Base-by-base conservation (phyloP, 805 yeast genomes). In the Isabelozyma heimii region DNA sequence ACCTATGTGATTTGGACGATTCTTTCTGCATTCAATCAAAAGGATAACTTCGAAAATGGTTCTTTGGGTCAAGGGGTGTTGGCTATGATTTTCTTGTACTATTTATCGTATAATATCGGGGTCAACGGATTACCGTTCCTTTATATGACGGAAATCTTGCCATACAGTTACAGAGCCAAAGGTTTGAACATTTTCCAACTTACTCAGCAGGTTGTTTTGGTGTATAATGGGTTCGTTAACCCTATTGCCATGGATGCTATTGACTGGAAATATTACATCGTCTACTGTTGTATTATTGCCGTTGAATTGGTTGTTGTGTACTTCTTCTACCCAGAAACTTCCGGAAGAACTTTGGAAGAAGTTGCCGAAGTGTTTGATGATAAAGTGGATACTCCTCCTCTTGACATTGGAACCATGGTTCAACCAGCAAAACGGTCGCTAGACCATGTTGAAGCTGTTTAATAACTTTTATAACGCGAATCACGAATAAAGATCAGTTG, bases 71-170 rank as follows among this genome's bases (percentile, higher is more conserved):
- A 66, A 47, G 83, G 79, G 50, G 80, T 77, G 28, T 67, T 72
- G 57, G 79, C 79, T 8, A 74, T 80, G 77, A 75, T 80, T 45
- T 79, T 77, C 70, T 55, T 78, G 33, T 66, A 56, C 54, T 63
- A 66, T 47, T 43, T 58, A 10, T 52, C 54, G 12, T 65, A 66
- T 51, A 54, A 65, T 50, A 50, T 61, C 27, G 69, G 67, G 26
- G 49, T 58, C 28, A 65, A 63, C 44, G 69, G 69, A 15, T 57
- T 66, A 44, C 69, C 69, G 4, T 60, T 48, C 52, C 54, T 63
- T 43, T 68, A 65, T 48, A 47, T 62, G 9, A 66, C 70, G 13
- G 73, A 68, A 52, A 54, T 65, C 42, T 59, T 65, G 51, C 70
- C 73, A 5, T 67, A 62, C 55, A 50, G 61, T 26, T 63, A 59